phyloP scores from a whole-genome alignment of 306 rosid species.

The Heteromeles arbutifolia region DNA sequence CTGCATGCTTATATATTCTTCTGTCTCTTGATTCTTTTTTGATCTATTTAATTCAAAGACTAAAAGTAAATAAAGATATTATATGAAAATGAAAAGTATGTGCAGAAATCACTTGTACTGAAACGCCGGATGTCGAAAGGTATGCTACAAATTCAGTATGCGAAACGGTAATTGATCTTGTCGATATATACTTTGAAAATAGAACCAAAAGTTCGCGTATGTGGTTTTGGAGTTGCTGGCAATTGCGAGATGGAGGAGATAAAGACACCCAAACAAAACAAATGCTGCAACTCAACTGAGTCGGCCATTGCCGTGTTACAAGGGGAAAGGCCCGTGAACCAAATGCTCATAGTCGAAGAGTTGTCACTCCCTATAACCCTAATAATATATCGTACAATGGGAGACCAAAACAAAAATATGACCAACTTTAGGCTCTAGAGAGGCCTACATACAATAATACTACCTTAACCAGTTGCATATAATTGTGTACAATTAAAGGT shows the following conservation, averaged over 20 bases:
- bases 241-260: background rate
- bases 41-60: too few relatives aligned
- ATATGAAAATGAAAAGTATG: too few relatives aligned
- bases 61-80: too few relatives aligned
- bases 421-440: background rate
- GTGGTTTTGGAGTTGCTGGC: background rate
- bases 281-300: background rate
- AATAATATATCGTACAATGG: background rate
- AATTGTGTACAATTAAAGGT: background rate
- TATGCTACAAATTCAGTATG: background rate
- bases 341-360: background rate
- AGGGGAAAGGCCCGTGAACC: constrained; percentile 4
- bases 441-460: background rate
- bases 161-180: background rate
- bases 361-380: background rate
- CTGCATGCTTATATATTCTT: too few relatives aligned
- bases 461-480: background rate
- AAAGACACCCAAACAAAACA: background rate
- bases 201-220: background rate
- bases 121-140: too few relatives aligned
- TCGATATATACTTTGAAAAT: background rate
- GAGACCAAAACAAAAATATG: background rate
- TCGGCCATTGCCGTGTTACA: background rate
- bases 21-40: too few relatives aligned
- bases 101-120: too few relatives aligned